A percentile compares a stretch with the other conserved stretches of the same genome.
These are phyloP conservation scores for Tolypocladium tropicale DNA, from an alignment of 2,329 filamentous ascomycete genomes.

Conservation along the genomic window DNA sequence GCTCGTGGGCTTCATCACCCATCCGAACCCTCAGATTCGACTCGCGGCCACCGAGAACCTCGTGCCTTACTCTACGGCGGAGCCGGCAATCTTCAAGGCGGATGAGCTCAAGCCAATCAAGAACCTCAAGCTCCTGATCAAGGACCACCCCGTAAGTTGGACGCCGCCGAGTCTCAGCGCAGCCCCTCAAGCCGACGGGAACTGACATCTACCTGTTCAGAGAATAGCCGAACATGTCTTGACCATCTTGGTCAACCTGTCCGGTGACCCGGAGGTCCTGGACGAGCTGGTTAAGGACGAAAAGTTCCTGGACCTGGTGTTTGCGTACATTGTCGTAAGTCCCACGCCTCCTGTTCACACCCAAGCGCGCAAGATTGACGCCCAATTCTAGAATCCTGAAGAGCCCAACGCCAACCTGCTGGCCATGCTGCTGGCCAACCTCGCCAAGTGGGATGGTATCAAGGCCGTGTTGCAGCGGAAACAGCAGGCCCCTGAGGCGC, in stretches of 20 bases:
- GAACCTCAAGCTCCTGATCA: constrained; percentile 77
- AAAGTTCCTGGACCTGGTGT: constrained; percentile 63
- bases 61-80: constrained; percentile 65
- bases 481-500: constrained; percentile 55
- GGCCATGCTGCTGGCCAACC: constrained; percentile 87
- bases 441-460: constrained; percentile 69
- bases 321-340: constrained; percentile 65
- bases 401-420: constrained; percentile 78
- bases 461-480: constrained; percentile 59
- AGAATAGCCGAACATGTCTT: constrained; percentile 88
- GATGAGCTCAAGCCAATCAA: constrained; percentile 69
- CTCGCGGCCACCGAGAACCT: constrained; percentile 78
- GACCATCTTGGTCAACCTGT: constrained; percentile 81
- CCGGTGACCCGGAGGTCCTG: constrained; percentile 66
- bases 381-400: constrained; percentile 43
- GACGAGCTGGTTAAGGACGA: constrained; percentile 67
- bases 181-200: neutral
- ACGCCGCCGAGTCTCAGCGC: neutral
- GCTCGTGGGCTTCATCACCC: constrained; percentile 88
- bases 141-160: constrained; percentile 64
- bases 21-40: constrained; percentile 85
- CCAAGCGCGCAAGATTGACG: neutral
- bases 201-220: constrained; percentile 27
- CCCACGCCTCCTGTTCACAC: neutral
- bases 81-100: constrained; percentile 76